A percentile compares a stretch with the other conserved stretches of the same genome.
These are phyloP conservation scores for Trichoderma breve DNA, from an alignment of 2,329 filamentous ascomycete species.

Conservation along the genomic window DNA sequence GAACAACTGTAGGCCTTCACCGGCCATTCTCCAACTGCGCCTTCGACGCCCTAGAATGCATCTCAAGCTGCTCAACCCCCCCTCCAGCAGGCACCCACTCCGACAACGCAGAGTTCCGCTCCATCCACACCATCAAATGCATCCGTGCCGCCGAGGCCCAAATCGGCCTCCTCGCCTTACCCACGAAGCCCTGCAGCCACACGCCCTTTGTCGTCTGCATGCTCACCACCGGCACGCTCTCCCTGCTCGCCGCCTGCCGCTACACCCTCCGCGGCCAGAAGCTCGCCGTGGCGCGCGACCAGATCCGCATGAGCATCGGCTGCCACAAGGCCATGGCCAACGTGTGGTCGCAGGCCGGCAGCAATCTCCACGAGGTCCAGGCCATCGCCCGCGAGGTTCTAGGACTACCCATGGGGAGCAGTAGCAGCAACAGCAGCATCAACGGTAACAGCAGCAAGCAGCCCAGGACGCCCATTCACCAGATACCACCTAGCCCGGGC, in stretches of 20 bases:
- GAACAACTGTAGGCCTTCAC: slow-evolving; percentile 37
- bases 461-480: not conserved
- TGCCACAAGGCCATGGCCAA: slow-evolving; percentile 38
- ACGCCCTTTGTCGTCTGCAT: slow-evolving; percentile 43
- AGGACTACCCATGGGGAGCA: not conserved
- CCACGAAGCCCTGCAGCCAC: slow-evolving; percentile 35
- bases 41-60: slow-evolving; percentile 38
- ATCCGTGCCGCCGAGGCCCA: slow-evolving; percentile 39
- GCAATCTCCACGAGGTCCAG: slow-evolving; percentile 40
- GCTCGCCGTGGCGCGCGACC: slow-evolving; percentile 38
- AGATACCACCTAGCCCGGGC: not conserved
- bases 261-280: slow-evolving; percentile 34
- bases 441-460: not conserved
- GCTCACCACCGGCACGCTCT: slow-evolving; percentile 38
- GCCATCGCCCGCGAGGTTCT: slow-evolving; percentile 37
- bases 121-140: slow-evolving; percentile 41
- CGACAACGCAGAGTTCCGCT: slow-evolving; percentile 28
- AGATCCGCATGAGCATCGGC: slow-evolving; percentile 43
- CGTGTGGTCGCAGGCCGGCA: slow-evolving; percentile 38
- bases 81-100: slow-evolving; percentile 20
- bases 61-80: slow-evolving; percentile 38
- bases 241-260: slow-evolving; percentile 38
- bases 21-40: slow-evolving; percentile 40
- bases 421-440: not conserved
- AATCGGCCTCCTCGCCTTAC: slow-evolving; percentile 39